Conservation (phyloP, 768 basidiomycete genomes). For the Paxillus involutus region DNA sequence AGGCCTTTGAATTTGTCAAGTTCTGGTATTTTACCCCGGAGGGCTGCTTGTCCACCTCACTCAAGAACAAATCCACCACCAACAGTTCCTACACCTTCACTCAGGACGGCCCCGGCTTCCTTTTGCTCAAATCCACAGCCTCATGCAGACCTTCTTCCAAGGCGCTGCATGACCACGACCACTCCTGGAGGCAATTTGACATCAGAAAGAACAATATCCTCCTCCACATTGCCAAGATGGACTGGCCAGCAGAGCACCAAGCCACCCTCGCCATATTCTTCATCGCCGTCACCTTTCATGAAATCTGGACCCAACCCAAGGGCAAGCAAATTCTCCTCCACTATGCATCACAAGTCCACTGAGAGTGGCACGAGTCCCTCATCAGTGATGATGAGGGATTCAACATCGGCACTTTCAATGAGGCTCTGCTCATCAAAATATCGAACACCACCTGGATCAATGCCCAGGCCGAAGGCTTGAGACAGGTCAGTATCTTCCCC, state of each 20-base stretch:
- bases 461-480: background rate
- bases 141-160: constrained; percentile 15
- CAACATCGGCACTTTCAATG: background rate
- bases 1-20: too few species aligned
- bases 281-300: background rate
- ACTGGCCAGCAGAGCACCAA: background rate
- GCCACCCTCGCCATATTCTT: background rate
- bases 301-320: background rate
- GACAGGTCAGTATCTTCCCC: too few species aligned
- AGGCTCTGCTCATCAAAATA: background rate
- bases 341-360: background rate
- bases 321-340: background rate
- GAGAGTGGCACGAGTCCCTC: background rate
- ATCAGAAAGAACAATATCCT: constrained; percentile 10
- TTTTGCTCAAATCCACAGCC: constrained; percentile 11
- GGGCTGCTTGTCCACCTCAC: too few species aligned
- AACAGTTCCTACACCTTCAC: constrained; percentile 12
- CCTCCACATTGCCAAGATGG: background rate
- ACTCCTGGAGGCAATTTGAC: constrained; percentile 18
- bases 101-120: background rate
- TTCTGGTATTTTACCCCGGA: too few species aligned
- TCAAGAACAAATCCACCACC: background rate
- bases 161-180: constrained; percentile 12
- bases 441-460: constrained; percentile 5
- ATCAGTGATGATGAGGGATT: background rate